Evolutionary conservation across 169 alveolate species (phyloP).

Genomic region (Cryptosporidium andersoni): DNA sequence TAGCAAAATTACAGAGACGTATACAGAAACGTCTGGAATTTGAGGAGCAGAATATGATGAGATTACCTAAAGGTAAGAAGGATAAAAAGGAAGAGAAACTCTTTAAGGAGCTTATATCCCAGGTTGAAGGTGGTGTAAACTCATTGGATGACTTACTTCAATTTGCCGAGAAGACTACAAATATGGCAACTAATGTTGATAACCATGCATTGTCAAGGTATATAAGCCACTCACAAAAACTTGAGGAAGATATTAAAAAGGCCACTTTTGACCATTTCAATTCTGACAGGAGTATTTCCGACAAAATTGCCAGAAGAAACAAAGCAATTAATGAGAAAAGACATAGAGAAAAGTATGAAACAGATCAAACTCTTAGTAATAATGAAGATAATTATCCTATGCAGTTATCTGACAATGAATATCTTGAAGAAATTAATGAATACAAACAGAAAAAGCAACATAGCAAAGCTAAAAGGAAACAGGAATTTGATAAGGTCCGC

Average conservation of each 20-base stretch:
- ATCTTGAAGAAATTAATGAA: conserved; percentile 71
- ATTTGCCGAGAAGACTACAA: conserved; percentile 60
- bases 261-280: conserved; percentile 24
- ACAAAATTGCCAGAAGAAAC: conserved; percentile 34
- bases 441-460: conserved; percentile 73
- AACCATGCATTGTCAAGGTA: conserved; percentile 49
- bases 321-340: conserved; percentile 14
- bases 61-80: conserved; percentile 57
- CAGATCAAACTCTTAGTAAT: conserved; percentile 42
- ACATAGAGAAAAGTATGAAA: conserved; percentile 36
- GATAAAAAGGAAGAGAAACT: conserved; percentile 64
- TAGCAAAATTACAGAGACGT: conserved; percentile 38
- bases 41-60: conserved; percentile 63
- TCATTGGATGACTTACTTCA: conserved; percentile 65
- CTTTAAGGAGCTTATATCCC: conserved; percentile 26
- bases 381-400: conserved; percentile 43
- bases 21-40: conserved; percentile 31
- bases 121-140: conserved; percentile 59
- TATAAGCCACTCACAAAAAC: conserved; percentile 27
- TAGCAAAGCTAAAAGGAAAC: conserved; percentile 73
- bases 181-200: conserved; percentile 50
- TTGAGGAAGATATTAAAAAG: conserved; percentile 11
- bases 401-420: conserved; percentile 30
- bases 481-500: conserved; percentile 71
- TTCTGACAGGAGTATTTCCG: conserved; percentile 62